Evolutionary conservation across 768 basidiomycete genomes (phyloP), one percentile per base, ranked within the genome.

Genomic region (Chalciporus chontae): DNA sequence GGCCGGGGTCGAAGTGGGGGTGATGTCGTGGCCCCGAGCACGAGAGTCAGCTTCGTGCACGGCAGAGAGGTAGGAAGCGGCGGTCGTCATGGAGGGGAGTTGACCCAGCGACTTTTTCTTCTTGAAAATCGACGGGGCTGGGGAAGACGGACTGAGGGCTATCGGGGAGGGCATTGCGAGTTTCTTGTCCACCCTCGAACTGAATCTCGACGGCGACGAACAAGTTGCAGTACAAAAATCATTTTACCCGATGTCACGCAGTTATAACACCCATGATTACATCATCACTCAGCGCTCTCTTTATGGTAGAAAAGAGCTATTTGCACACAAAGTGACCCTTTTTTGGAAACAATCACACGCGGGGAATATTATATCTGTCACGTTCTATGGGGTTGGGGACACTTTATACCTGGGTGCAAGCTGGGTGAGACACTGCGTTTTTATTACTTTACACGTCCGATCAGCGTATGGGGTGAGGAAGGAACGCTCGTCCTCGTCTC

Each of bases 41-140:
- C 83, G 77, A 36, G 86, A 83, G 64, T 91, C 89, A 15, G 80
- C 81, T 64, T 80, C 66, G 17, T 80, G 80, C 15, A 84, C 71
- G 8, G 80, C 83, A 43, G 79, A 76, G 10, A 84, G 73, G 63
- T 83, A 84, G 34, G 78, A 78, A 11, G 79, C 74, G 4, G 83
- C 83, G 4, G 78, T 76, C 27, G 76, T 58, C 69, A 77, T 68
- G 47, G 73, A 69, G 0, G 75, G 60, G 17, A 69, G 38, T 50
- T 64, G 69, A 2, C 57, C 54, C 11, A 59, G 42, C 8, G 75
- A 71, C 40, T 67, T 68, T 59, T 85, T 85, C 72, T 77, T 80
- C 69, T 75, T 79, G 71, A 85, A 84, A 19, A 84, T 79, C 24
- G 83, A 84, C 32, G 73, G 64, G 0, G 73, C 69, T 21, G 76